Conservation (phyloP, 495 filamentous ascomycete genomes). For the Daldinia caldariorum region DNA sequence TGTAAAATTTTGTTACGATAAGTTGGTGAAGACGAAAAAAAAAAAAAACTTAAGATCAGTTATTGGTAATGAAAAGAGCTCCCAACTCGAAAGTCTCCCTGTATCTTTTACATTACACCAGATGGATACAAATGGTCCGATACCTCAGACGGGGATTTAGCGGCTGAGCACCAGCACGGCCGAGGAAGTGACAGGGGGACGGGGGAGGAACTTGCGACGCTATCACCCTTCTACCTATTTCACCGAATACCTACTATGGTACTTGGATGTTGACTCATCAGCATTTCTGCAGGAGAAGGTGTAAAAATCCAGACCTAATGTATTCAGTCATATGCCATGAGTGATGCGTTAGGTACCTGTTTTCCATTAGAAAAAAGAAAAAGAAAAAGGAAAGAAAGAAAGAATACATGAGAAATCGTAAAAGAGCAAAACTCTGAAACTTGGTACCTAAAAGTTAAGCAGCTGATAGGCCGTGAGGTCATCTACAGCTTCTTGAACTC, state of each 20-base stretch:
- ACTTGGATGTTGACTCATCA: slow-evolving; percentile 18
- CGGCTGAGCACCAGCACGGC: background rate
- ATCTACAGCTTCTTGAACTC: slow-evolving; percentile 21
- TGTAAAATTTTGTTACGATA: background rate
- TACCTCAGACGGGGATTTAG: slow-evolving; percentile 19
- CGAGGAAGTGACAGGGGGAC: background rate
- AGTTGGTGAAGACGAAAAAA: slow-evolving; percentile 9
- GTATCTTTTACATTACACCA: slow-evolving; percentile 1
- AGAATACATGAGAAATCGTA: slow-evolving; percentile 7
- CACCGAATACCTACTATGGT: background rate
- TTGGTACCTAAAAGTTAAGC: background rate
- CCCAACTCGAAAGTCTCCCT: background rate
- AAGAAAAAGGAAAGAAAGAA: no score
- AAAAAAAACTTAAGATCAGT: background rate
- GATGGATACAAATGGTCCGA: background rate
- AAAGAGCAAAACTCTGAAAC: slow-evolving; percentile 14
- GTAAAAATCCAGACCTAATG: background rate
- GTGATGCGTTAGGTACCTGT: background rate
- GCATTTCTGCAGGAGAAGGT: background rate
- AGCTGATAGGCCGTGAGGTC: slow-evolving; percentile 39
- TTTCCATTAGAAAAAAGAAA: no score
- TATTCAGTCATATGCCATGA: slow-evolving; percentile 6
- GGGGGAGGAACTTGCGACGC: slow-evolving; percentile 21
- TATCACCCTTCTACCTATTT: slow-evolving; percentile 15
- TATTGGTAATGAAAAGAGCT: slow-evolving; percentile 2